These are phyloP conservation scores for Daldinia grandis DNA, from an alignment of 495 filamentous ascomycete species.

Conservation along the genomic window DNA sequence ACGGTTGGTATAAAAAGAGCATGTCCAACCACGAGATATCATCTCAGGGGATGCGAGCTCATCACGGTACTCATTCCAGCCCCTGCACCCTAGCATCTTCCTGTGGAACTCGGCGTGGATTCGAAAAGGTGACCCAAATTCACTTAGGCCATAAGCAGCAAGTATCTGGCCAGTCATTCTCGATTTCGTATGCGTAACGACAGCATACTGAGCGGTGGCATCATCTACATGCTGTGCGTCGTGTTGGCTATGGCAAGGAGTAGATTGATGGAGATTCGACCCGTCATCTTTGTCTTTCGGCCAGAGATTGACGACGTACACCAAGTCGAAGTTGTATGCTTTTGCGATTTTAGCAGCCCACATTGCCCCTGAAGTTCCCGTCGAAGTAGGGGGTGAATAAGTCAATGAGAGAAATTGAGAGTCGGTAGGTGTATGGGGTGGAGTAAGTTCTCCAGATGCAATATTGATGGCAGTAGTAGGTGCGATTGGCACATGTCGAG, in stretches of 20 bases:
- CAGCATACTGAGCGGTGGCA: not conserved
- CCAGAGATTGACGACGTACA: conserved; percentile 57
- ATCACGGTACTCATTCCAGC: conserved; percentile 55
- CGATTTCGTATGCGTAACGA: conserved; percentile 11
- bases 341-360: conserved; percentile 53
- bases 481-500: conserved; percentile 33
- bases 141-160: conserved; percentile 51
- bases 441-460: conserved; percentile 31
- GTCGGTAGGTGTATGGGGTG: conserved; percentile 31
- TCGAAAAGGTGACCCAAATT: conserved; percentile 50
- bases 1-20: conserved; percentile 50
- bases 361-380: conserved; percentile 42
- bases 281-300: conserved; percentile 32
- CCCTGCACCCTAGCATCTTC: conserved; percentile 47
- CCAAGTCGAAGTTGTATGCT: conserved; percentile 52
- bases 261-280: conserved; percentile 5
- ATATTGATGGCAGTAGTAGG: conserved; percentile 41
- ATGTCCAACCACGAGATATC: conserved; percentile 49
- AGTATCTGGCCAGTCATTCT: conserved; percentile 50
- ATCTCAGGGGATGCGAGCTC: conserved; percentile 46
- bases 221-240: not conserved
- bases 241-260: not conserved
- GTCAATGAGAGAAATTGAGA: conserved; percentile 31
- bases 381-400: conserved; percentile 22
- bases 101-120: conserved; percentile 49